Base-by-base conservation (phyloP, 2,329 filamentous ascomycete species). In the Epichloe amarillans region DNA sequence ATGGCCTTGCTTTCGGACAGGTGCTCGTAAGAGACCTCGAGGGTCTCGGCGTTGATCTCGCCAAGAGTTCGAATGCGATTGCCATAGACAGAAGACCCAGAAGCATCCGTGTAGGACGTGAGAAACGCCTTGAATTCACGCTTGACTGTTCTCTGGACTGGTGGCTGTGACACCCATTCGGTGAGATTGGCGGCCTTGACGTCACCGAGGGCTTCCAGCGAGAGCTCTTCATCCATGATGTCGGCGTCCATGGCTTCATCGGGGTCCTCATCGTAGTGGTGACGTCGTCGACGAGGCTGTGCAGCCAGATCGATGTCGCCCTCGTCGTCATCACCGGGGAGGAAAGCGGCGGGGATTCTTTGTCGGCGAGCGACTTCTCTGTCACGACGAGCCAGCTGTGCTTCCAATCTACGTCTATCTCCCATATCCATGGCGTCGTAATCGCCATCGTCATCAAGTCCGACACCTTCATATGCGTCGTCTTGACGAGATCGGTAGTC, bases 111-210 rank as follows among this genome's bases (percentile, higher is more conserved):
- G 66, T 94, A 97, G 60, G 96, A 91, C 11, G 93, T 97, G 61
- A 98, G 73, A 72, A 98, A 98, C 3, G 87, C 85, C 67, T 95
- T 95, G 79, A 98, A 98, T 68, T 98, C 93, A 61, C 91, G 82
- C 64, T 89, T 90, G 67, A 98, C 93, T 1, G 90, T 94, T 58
- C 88, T 81, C 68, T 95, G 88, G 12, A 98, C 93, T 14, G 88
- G 81, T 3, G 88, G 87, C 59, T 90, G 84, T 14, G 88, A 83
- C 41, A 98, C 86, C 94, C 94, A 98, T 57, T 98, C 93, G 0
- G 89, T 94, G 62, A 98, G 73, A 58, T 86, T 95, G 17, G 88
- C 80, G 17, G 93, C 89, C 66, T 98, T 98, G 56, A 97, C 84
- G 65, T 98, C 93, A 55, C 86, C 82, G 41, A 98, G 75, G 12